Evolutionary conservation across 208 protist genomes (phyloP).

Genomic region (Crithidia brevicula): DNA sequence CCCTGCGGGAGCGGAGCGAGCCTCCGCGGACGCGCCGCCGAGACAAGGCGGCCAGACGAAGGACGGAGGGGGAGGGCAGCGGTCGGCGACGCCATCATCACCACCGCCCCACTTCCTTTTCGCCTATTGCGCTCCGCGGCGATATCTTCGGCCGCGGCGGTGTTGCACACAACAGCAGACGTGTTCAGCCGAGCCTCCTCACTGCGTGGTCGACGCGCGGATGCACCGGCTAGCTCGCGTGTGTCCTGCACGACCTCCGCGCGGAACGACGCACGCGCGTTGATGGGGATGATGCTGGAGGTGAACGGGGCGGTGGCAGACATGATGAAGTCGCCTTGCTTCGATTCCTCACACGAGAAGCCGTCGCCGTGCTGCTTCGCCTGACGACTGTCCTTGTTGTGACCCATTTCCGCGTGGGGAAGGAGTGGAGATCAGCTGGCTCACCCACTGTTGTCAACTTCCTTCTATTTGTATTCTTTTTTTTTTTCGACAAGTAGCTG

Average conservation of each 20-base stretch:
- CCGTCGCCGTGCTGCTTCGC: neutral
- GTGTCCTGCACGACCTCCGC: neutral
- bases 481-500: too few relatives aligned
- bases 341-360: neutral
- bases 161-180: neutral
- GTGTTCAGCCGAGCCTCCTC: neutral
- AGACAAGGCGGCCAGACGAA: too few relatives aligned
- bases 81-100: too few relatives aligned
- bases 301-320: conserved; percentile 4
- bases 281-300: neutral
- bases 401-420: neutral
- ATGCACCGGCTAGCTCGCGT: neutral
- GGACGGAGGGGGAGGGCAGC: too few relatives aligned
- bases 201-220: neutral
- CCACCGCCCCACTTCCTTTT: neutral
- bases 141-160: neutral
- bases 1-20: neutral
- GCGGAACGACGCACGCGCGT: neutral
- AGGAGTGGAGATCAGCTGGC: neutral
- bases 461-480: neutral
- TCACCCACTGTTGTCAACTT: neutral
- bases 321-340: conserved; percentile 5
- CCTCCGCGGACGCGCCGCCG: neutral
- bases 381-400: neutral
- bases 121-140: neutral